phyloP scores from a whole-genome alignment of 768 basidiomycete species.

The Naganishia kalamii region DNA sequence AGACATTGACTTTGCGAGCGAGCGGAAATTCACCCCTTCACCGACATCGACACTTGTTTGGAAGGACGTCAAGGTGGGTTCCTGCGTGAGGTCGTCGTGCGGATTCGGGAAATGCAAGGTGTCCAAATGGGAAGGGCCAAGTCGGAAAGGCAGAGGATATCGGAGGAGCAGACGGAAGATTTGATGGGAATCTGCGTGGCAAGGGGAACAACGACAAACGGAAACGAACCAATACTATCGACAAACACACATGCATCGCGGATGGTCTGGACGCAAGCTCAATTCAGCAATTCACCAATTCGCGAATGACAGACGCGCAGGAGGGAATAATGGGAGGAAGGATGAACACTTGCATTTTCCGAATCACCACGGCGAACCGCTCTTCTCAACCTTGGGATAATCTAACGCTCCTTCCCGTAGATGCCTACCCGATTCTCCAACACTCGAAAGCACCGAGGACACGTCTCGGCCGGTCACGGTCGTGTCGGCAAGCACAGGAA shows the following conservation, averaged over 20 bases:
- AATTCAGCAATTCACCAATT: too few relatives aligned
- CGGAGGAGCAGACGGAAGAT: not conserved
- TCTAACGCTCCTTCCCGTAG: not conserved
- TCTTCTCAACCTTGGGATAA: not conserved
- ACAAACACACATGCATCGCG: too few relatives aligned
- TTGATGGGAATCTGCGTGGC: too few relatives aligned
- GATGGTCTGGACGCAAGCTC: too few relatives aligned
- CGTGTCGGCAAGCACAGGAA: slow-evolving; percentile 99
- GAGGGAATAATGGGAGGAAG: not conserved
- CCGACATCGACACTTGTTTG: slow-evolving; percentile 14
- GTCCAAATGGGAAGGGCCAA: not conserved
- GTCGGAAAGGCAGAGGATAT: not conserved
- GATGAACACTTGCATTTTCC: not conserved
- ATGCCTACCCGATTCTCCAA: slow-evolving; percentile 97
- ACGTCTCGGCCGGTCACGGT: slow-evolving; percentile 98
- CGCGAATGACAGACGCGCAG: too few relatives aligned
- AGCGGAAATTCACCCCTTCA: not conserved
- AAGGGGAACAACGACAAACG: too few relatives aligned
- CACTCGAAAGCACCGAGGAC: slow-evolving; percentile 98
- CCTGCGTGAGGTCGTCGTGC: not conserved
- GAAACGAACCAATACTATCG: too few relatives aligned
- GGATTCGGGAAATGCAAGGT: not conserved
- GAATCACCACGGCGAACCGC: slow-evolving; percentile 11
- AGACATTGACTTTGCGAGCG: not conserved
- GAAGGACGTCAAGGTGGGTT: slow-evolving; percentile 17